Percentiles rank a stretch among this genome's conserved stretches.
These are phyloP conservation scores for Hibiscus syriacus DNA, from an alignment of 345 rosid species.

Conservation along the genomic window DNA sequence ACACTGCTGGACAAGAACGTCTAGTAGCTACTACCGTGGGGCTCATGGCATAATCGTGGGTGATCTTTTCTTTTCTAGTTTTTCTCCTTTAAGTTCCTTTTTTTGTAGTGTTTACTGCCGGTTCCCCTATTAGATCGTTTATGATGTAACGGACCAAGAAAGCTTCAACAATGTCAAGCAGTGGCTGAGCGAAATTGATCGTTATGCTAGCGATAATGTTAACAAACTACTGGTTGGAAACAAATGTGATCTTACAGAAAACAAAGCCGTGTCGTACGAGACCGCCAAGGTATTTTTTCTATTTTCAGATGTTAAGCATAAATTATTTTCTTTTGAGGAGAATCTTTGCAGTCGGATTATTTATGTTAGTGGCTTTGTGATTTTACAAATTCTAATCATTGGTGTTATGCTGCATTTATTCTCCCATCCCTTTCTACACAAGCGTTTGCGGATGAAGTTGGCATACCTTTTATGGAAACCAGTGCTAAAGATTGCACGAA, in stretches of 20 bases:
- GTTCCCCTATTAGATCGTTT: constrained; percentile 47
- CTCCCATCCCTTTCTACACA: constrained; percentile 6
- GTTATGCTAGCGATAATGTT: constrained; percentile 71
- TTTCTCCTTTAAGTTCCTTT: background rate
- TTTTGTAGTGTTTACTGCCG: background rate
- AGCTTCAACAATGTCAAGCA: constrained; percentile 79
- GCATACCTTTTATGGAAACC: constrained; percentile 73
- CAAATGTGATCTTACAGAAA: constrained; percentile 69
- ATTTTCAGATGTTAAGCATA: background rate
- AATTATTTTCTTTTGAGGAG: background rate
- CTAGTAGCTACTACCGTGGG: constrained; percentile 96
- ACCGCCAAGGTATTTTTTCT: constrained; percentile 52
- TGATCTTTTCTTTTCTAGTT: constrained; percentile 4
- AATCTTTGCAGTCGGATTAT: background rate
- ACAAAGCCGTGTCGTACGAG: constrained; percentile 61
- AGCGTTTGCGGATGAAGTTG: constrained; percentile 78
- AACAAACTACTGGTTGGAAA: constrained; percentile 75
- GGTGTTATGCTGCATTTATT: too few relatives aligned
- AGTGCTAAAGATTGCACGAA: constrained; percentile 68
- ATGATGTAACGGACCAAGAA: constrained; percentile 75
- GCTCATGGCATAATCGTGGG: constrained; percentile 93
- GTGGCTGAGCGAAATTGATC: constrained; percentile 74
- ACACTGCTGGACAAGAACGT: constrained; percentile 97
- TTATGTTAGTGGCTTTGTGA: background rate
- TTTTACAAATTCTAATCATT: too few relatives aligned